Base-by-base conservation (phyloP, 495 filamentous ascomycete species). In the Clavariopsis aquatica region DNA sequence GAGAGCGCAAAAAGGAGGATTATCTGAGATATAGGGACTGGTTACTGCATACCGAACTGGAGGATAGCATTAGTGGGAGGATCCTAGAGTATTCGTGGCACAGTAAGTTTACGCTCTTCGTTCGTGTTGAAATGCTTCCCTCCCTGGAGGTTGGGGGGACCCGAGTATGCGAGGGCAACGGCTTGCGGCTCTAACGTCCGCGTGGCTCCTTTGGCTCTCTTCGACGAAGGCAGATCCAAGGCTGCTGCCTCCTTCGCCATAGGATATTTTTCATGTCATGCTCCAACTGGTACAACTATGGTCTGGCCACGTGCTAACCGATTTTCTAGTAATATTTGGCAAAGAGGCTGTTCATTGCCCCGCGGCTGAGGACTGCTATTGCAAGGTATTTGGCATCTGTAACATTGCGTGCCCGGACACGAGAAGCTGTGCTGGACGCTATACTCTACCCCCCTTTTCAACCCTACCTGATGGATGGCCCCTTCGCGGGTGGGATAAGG, bases 311-410 rank as follows among this genome's bases (percentile, higher is more conserved):
- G 13, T 46, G 49, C 57, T 62, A 52, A 63, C 55, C 1, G 15
- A 20, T 45, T n/a, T 45, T n/a, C 38, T 41, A 71, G 80, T 83
- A 43, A 79, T 83, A 46, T 84, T 84, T 69, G 81, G 78, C 38
- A 78, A 75, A 69, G 74, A 80, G 17, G 73, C 83, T 15, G 77
- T 86, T 1, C 74, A 84, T 66, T 89, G 86, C 57, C 86, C 85
- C 0, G 71, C 72, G 1, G 81, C 84, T 15, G 71, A 72, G 26
- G 78, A 81, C 28, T 89, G 86, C 67, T 87, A 87, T 63, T 89
- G 86, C 74, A 84, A 85, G 64, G 78, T 84, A 15, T 89, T 83
- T 68, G 85, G 85, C 0, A 64, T 83, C 46, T 89, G 86, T 71
- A 72, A 82, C 66, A 61, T 89, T 5, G 65, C 69, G 17, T 82